Base-by-base conservation (phyloP, 2,329 filamentous ascomycete species). In the Fusarium pseudocircinatum region DNA sequence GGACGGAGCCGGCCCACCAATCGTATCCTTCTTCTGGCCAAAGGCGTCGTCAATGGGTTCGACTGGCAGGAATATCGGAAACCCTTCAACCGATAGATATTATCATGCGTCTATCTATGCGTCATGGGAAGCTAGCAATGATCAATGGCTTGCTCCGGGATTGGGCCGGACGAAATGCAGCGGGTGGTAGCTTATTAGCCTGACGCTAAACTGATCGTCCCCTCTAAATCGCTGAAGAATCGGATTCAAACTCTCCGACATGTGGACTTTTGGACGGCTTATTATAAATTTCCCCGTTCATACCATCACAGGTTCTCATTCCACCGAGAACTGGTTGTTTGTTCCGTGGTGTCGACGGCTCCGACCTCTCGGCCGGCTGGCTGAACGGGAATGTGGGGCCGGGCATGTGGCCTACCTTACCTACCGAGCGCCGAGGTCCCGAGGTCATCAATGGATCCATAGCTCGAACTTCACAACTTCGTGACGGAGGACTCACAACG, bases 371-470 rank as follows among this genome's bases (percentile, higher is more conserved):
- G 59, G 59, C 42, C 58, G 49, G 43, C 34, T 50, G 34, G 37
- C 34, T 56, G 36, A 34, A 37, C 57, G 37, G 64, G 43, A 30
- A 62, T 58, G 49, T 74, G 71, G 71, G 71, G 63, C 71, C 71
- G 67, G 60, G 26, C 71, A 73, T 70, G 70, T 74, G 70, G 59
- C n/a, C 44, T 18, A 36, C 1, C 7, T 58, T 28, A 47, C 34
- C 16, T 58, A 47, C 60, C 46, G 43, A 67, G 54, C 70, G 44
- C 71, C 67, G 71, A 74, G 72, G 73, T 74, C 49, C 72, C 72
- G 68, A 69, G 64, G 70, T 61, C 46, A 58, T 34, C 37, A 36
- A 18, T 15, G 32, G 32, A 18, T 42, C 59, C 44, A 26, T 30
- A 57, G 42, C 40, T 56, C 11, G 37, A 32, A 30, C 22, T 32